Base-by-base conservation (phyloP, 176 grass and related monocot species). In the Avena sativa region DNA sequence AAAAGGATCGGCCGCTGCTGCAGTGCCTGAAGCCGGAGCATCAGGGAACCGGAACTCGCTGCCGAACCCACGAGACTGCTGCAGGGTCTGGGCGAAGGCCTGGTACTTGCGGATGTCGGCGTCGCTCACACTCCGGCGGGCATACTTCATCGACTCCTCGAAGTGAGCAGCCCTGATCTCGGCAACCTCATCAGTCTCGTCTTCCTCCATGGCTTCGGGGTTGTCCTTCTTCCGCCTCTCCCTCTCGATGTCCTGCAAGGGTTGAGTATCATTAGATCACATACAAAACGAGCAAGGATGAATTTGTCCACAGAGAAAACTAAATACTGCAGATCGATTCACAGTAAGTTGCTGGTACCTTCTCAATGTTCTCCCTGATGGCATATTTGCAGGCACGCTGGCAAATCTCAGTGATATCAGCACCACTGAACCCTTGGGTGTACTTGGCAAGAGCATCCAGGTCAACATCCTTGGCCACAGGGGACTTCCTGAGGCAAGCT, bases 361-460 rank as follows among this genome's bases (percentile, higher is more conserved):
- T 97, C 25, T 97, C 95, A 13, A 97, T 94, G 59, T 97, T 94
- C 76, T 97, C 95, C 68, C 95, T 93, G 36, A 97, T 94, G 40
- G 95, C 95, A 65, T 94, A 97, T 72, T 97, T 97, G 81, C 95
- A 97, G 2, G 95, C 82, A 6, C 95, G 92, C 38, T 97, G 95
- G 53, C 92, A 97, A 62, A 97, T 95, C 83, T 97, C 95, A 25
- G 95, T 94, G 56, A 97, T 94, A 86, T 97, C 95, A 19, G 95
- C 95, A 84, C 95, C 95, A 13, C 95, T 97, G 80, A 97, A 97
- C 10, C 95, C 95, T 80, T 97, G 92, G n/a, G 95, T 97, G 90
- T 94, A 93, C 60, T 91, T 94, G 16, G 89, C 92, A 44, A 97
- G 92, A 34, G 92, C 95, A 6, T 51, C 68, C 81, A 97, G 75